A percentile compares a stretch with the other conserved stretches of the same genome.
phyloP scores from a whole-genome alignment of 2,329 filamentous ascomycete species.

The Aureobasidium mangrovei region DNA sequence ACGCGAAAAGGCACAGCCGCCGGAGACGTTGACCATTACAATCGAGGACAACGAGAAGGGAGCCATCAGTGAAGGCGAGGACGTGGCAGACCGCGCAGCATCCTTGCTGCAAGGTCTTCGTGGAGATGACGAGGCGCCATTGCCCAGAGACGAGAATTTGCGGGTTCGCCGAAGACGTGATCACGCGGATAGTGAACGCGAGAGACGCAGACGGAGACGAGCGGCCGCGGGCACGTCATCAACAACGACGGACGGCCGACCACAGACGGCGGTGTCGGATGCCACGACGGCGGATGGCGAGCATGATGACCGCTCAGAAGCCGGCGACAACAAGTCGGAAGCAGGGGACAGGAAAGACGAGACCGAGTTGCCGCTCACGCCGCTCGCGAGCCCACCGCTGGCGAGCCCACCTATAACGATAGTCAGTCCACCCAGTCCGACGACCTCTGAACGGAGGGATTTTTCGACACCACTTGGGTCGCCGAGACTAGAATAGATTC shows the following conservation, averaged over 20 bases:
- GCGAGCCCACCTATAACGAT: constrained; percentile 20
- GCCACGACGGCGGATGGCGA: constrained; percentile 19
- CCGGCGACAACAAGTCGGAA: constrained; percentile 10
- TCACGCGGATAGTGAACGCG: constrained; percentile 70
- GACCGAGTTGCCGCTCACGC: constrained; percentile 17
- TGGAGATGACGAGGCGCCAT: constrained; percentile 46
- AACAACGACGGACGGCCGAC: constrained; percentile 20
- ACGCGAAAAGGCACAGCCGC: constrained; percentile 19
- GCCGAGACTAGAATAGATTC: not conserved
- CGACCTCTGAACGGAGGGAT: constrained; percentile 10
- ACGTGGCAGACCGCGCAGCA: constrained; percentile 78
- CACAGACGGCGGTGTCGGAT: constrained; percentile 29
- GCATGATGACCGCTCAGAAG: constrained; percentile 15
- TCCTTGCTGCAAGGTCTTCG: constrained; percentile 76
- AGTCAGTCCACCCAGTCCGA: constrained; percentile 26
- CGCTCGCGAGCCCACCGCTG: constrained; percentile 10
- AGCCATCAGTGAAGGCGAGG: constrained; percentile 46
- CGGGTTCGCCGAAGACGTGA: constrained; percentile 58
- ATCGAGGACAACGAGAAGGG: constrained; percentile 21
- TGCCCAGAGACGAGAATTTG: constrained; percentile 26
- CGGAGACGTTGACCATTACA: not conserved
- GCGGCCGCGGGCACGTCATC: constrained; percentile 24
- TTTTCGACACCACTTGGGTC: not conserved
- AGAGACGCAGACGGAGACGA: constrained; percentile 56
- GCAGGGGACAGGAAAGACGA: not conserved